These are phyloP conservation scores for Monosporascus sp. DNA, from an alignment of 2,329 filamentous ascomycete genomes.

Conservation along the genomic window DNA sequence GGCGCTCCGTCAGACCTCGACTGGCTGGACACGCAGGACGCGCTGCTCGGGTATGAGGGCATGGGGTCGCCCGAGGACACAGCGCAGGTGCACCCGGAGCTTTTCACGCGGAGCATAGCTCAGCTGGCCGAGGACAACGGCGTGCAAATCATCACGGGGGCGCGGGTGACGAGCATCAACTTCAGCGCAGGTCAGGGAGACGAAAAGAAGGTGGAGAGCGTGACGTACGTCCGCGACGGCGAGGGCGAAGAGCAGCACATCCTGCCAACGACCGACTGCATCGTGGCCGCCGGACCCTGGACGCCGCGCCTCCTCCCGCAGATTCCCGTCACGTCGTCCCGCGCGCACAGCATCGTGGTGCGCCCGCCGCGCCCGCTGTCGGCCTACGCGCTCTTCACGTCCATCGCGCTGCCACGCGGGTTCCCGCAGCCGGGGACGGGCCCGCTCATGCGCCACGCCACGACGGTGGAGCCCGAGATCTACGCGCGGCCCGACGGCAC, in stretches of 20 bases:
- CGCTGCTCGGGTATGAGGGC: constrained; percentile 32
- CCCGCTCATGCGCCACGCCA: constrained; percentile 21
- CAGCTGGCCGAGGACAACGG: constrained; percentile 59
- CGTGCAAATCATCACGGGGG: constrained; percentile 42
- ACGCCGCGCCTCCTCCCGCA: constrained; percentile 37
- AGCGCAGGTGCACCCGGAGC: constrained; percentile 72
- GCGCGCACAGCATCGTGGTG: constrained; percentile 43
- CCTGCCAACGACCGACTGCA: constrained; percentile 22
- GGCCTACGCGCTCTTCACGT: constrained; percentile 64
- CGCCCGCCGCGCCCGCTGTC: constrained; percentile 38
- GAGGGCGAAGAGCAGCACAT: constrained; percentile 14
- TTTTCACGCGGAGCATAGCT: constrained; percentile 70
- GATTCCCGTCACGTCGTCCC: constrained; percentile 35
- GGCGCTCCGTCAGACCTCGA: constrained; percentile 56
- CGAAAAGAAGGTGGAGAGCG: constrained; percentile 18
- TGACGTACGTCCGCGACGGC: constrained; percentile 24
- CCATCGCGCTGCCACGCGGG: constrained; percentile 56
- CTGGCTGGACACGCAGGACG: constrained; percentile 57
- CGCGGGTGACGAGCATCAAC: constrained; percentile 22
- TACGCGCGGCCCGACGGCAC: constrained; percentile 71
- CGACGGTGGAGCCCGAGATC: constrained; percentile 64
- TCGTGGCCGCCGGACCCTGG: constrained; percentile 42
- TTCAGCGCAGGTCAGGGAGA: constrained; percentile 8
- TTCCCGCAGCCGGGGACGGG: constrained; percentile 32
- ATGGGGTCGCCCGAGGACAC: constrained; percentile 52